A percentile compares a stretch with the other conserved stretches of the same genome.
Conservation (phyloP, 257 asterid species). For the Solanum commersonii region DNA sequence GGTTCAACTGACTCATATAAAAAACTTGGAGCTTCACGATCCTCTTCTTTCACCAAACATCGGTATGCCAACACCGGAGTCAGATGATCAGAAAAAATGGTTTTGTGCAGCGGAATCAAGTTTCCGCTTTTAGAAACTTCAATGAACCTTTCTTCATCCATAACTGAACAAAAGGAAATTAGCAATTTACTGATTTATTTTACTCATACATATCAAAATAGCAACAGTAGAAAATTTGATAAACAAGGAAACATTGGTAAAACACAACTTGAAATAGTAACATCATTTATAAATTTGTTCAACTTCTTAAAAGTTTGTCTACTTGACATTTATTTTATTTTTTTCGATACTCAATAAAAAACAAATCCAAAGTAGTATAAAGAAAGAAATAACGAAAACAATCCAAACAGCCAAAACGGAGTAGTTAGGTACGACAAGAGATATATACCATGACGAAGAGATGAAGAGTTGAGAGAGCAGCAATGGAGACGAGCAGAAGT, state of each 20-base stretch:
- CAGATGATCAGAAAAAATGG: constrained; percentile 86
- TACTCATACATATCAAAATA: background rate
- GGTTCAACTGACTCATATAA: constrained; percentile 64
- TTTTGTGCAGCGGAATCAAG: constrained; percentile 51
- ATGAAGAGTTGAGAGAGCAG: constrained; percentile 8
- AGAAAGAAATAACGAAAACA: no score
- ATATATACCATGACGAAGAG: constrained; percentile 26
- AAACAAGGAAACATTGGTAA: no score
- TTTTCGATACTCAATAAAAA: no score
- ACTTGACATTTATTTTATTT: no score
- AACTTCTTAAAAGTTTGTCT: no score
- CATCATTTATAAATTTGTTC: no score
- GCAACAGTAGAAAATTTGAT: no score
- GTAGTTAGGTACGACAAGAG: background rate
- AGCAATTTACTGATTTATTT: background rate
- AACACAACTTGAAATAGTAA: no score
- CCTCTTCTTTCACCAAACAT: constrained; percentile 86
- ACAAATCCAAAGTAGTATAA: no score
- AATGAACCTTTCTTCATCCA: constrained; percentile 45
- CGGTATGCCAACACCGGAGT: constrained; percentile 95
- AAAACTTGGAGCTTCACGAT: constrained; percentile 86
- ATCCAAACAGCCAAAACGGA: background rate
- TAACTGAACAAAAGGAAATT: constrained; percentile 19
- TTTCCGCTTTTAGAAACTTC: constrained; percentile 63
- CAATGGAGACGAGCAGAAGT: background rate